A percentile compares a stretch with the other conserved stretches of the same genome.
Evolutionary conservation across 768 basidiomycete genomes (phyloP).

Genomic region (Chalciporus piperatus): DNA sequence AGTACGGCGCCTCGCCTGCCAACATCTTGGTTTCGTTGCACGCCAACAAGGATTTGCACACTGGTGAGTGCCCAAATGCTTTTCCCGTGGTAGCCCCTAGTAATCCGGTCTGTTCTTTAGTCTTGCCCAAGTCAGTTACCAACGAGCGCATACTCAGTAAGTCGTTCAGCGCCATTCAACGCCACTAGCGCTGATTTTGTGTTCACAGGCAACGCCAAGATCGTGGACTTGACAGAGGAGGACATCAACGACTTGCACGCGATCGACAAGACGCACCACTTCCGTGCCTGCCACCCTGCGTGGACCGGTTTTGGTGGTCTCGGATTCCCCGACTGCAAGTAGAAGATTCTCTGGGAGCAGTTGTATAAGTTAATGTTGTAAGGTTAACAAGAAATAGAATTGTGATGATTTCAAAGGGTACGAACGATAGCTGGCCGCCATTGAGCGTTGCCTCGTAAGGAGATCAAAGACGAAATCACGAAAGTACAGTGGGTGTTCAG

Average conservation of each 20-base stretch:
- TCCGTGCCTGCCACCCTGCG: constrained; percentile 62
- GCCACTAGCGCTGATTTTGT: neutral
- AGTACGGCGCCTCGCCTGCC: constrained; percentile 56
- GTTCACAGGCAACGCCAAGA: constrained; percentile 49
- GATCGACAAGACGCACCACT: constrained; percentile 60
- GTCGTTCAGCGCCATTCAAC: constrained; percentile 11
- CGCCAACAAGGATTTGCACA: constrained; percentile 60
- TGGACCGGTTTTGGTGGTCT: constrained; percentile 65
- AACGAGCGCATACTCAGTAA: constrained; percentile 56
- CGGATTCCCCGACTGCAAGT: constrained; percentile 57
- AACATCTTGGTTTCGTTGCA: constrained; percentile 72
- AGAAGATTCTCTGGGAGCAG: neutral
- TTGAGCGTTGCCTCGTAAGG: too few species aligned
- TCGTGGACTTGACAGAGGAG: constrained; percentile 59
- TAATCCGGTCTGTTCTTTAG: constrained; percentile 28
- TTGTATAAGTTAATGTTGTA: neutral
- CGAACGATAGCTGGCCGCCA: too few species aligned
- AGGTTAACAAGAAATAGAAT: neutral
- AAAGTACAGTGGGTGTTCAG: too few species aligned
- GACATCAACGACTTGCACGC: constrained; percentile 56
- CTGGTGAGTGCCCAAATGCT: constrained; percentile 31
- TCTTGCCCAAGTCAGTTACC: constrained; percentile 78
- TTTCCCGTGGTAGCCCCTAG: constrained; percentile 1
- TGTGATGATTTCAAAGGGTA: neutral
- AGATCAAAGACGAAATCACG: too few species aligned